phyloP scores from a whole-genome alignment of 371 early-diverging fungal species.

The Mortierella sp. region DNA sequence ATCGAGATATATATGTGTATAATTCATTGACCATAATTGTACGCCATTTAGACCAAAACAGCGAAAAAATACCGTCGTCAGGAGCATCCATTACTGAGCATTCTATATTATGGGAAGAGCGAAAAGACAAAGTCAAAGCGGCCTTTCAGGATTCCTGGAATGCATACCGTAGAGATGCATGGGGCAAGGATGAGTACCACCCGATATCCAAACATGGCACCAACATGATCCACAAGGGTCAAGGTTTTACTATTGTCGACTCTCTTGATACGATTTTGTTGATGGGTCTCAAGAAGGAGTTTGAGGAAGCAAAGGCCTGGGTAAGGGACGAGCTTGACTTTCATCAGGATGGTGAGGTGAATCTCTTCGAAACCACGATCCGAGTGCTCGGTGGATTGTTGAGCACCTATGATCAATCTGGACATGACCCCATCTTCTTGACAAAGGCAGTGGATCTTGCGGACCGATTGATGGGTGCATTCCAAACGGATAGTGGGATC shows the following conservation, averaged over 20 bases:
- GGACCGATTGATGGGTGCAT: constrained; percentile 82
- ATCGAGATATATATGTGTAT: too few species aligned
- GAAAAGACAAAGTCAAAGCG: constrained; percentile 61
- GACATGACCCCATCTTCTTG: constrained; percentile 75
- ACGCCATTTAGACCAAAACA: neutral
- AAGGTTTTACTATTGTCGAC: constrained; percentile 88
- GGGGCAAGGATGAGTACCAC: constrained; percentile 86
- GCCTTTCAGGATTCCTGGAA: constrained; percentile 82
- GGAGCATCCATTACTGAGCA: neutral
- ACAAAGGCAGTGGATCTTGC: constrained; percentile 84
- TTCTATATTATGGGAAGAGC: constrained; percentile 48
- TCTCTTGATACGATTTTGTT: constrained; percentile 87
- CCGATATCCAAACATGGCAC: constrained; percentile 66
- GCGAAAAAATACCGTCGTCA: neutral
- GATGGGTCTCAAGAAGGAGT: constrained; percentile 85
- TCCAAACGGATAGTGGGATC: constrained; percentile 77
- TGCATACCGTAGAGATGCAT: constrained; percentile 84
- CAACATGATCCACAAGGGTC: constrained; percentile 61
- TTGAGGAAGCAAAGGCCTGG: constrained; percentile 73
- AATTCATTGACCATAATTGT: too few species aligned
- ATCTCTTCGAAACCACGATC: constrained; percentile 95
- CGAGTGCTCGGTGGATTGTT: constrained; percentile 92
- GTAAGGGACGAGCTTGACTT: constrained; percentile 69
- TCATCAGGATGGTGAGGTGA: constrained; percentile 79
- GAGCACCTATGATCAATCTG: constrained; percentile 82